Base-by-base conservation (phyloP, 768 basidiomycete genomes). In the Hericium rajendrae region DNA sequence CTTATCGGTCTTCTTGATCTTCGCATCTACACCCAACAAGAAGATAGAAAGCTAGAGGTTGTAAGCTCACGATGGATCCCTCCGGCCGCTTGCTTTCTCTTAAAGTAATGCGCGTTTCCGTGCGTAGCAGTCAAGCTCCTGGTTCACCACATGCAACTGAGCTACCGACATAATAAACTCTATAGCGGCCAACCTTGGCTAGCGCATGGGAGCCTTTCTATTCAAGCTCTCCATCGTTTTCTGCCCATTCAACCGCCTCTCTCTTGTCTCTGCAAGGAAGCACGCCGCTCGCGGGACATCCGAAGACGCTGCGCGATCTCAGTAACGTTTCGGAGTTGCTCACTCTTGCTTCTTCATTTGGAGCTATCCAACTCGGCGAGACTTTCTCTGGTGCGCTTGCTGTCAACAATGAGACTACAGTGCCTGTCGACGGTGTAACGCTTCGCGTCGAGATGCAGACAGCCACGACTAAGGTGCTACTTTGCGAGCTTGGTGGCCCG, bases 361-460 rank as follows among this genome's bases (percentile, higher is more conserved):
- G 92, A 15, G 74, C 84, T 6, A 90, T 94, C 61, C 90, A 91
- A 64, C 80, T 97, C 1, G 94, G 94, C 11, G 91, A 94, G 70
- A 90, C 88, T 0, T 94, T 97, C 66, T 81, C 85, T 1, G 84
- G 88, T 62, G 85, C 84, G 64, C 75, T 97, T 24, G 88, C 85
- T 59, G 76, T 95, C 57, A 88, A 91, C 66, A 93, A 93, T 67
- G 87, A 91, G 68, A 78, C 83, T 0, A 74, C 79, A 38, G 69
- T 78, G 5, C 78, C 80, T 2, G 76, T 94, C 11, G 77, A 84
- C 52, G 82, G 79, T 4, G 81, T 88, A 26, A 74, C 73, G 16
- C 70, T 94, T 57, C 81, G 78, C 62, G 78, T 93, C 38, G 93
- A 97, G 69, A 90, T 97, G 76, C 93, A 95, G 67, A 91, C 91